A percentile compares a stretch with the other conserved stretches of the same genome.
Conservation (phyloP, 2,329 filamentous ascomycete species). For the Tothia fuscella region DNA sequence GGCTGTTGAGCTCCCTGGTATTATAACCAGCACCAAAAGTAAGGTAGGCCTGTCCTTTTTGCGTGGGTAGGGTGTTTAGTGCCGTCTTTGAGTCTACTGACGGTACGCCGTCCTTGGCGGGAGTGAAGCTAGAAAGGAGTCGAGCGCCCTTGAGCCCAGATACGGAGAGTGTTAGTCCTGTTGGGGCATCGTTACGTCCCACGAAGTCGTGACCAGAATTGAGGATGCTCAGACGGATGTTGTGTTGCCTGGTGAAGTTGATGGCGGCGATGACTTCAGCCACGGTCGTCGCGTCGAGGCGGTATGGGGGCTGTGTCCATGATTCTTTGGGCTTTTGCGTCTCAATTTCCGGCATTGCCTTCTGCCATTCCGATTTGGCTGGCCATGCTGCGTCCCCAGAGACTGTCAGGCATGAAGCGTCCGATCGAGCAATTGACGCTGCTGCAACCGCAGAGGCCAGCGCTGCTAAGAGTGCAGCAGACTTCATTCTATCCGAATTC, state of each 20-base stretch:
- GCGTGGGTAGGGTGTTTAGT: background rate
- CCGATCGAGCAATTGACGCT: too few relatives aligned
- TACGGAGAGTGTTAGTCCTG: background rate
- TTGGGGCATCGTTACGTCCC: background rate
- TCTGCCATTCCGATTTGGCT: background rate
- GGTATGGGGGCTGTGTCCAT: background rate
- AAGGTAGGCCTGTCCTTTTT: background rate
- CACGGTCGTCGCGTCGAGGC: background rate
- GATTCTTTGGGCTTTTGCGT: background rate
- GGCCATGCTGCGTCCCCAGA: constrained; percentile 7
- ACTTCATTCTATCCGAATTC: too few relatives aligned
- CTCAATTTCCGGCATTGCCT: background rate
- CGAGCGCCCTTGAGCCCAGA: background rate
- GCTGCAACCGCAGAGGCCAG: too few relatives aligned
- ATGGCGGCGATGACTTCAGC: constrained; percentile 4
- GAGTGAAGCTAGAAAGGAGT: background rate
- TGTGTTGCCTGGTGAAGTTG: constrained; percentile 2
- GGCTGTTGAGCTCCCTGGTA: background rate
- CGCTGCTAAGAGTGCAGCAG: too few relatives aligned
- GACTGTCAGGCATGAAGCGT: constrained; percentile 4
- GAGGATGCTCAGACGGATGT: constrained; percentile 4
- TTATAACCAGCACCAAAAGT: constrained; percentile 1
- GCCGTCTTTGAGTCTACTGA: background rate
- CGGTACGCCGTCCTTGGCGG: background rate
- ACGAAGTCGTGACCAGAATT: constrained; percentile 8